Conservation (phyloP, 345 rosid genomes). For the Citrus reticulata region DNA sequence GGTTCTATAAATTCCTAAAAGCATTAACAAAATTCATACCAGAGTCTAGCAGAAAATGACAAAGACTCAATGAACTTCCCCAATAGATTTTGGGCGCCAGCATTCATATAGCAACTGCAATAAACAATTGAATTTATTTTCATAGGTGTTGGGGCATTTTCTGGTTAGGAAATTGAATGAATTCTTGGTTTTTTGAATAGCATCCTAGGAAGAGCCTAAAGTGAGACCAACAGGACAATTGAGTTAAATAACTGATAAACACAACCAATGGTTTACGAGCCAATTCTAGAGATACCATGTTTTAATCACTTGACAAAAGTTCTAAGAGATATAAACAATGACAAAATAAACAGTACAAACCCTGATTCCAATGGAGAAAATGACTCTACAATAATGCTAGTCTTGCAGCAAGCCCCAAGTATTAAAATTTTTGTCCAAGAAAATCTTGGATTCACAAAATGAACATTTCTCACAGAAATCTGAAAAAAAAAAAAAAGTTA, state of each 20-base stretch:
- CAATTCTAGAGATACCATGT: background rate
- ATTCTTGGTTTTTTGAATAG: background rate
- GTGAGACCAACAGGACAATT: background rate
- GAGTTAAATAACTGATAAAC: background rate
- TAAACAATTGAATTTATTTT: slow-evolving; percentile 19
- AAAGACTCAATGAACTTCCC: slow-evolving; percentile 62
- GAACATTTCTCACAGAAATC: slow-evolving; percentile 72
- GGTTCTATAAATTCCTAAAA: background rate
- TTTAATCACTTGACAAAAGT: background rate
- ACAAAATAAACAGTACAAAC: slow-evolving; percentile 32
- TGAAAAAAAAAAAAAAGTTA: slow-evolving; percentile 26
- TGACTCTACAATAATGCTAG: slow-evolving; percentile 59
- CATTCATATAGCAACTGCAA: slow-evolving; percentile 57
- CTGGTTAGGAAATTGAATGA: background rate
- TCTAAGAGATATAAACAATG: background rate
- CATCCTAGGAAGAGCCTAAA: background rate
- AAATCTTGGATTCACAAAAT: slow-evolving; percentile 72
- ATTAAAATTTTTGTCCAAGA: slow-evolving; percentile 59
- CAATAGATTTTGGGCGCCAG: slow-evolving; percentile 43
- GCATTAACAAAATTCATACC: slow-evolving; percentile 39
- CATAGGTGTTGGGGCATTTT: background rate
- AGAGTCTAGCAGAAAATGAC: slow-evolving; percentile 71
- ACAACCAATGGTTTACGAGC: background rate
- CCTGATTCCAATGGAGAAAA: slow-evolving; percentile 76
- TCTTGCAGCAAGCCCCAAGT: slow-evolving; percentile 79